Conservation (phyloP, 192 early-diverging fungal genomes). For the Obelidium mucronatum region DNA sequence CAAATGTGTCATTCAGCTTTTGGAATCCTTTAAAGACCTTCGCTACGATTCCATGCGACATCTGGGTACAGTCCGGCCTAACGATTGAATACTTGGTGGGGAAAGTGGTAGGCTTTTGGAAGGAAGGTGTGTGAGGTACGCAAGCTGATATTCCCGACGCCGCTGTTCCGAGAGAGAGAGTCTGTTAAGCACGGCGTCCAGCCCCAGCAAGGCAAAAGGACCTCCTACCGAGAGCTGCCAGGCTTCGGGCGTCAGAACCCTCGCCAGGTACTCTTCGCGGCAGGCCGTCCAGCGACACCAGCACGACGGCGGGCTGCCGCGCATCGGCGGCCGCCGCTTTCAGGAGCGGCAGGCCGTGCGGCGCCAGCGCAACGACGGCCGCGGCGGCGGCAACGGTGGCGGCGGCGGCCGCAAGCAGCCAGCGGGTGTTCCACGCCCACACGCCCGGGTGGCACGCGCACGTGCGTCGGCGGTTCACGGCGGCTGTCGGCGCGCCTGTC, state of each 20-base stretch:
- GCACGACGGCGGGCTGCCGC: conserved; percentile 43
- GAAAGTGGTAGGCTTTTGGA: too few species aligned
- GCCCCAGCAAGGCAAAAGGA: too few species aligned
- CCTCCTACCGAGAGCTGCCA: conserved; percentile 67
- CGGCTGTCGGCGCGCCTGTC: background rate
- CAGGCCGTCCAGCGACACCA: conserved; percentile 90
- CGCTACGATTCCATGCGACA: too few species aligned
- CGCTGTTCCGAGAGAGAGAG: too few species aligned
- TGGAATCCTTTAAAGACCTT: too few species aligned
- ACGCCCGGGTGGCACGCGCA: background rate
- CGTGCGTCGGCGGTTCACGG: background rate
- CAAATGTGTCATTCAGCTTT: too few species aligned
- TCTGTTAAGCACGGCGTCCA: too few species aligned
- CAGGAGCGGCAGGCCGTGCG: background rate
- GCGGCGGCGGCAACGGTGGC: background rate
- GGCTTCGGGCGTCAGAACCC: conserved; percentile 74
- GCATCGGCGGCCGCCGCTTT: background rate
- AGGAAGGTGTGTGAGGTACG: too few species aligned
- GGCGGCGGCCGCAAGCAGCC: background rate
- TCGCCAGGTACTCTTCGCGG: conserved; percentile 81
- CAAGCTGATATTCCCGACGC: too few species aligned
- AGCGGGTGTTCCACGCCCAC: background rate
- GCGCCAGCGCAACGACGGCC: background rate
- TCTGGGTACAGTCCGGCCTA: too few species aligned
- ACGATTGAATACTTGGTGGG: too few species aligned